phyloP scores from a whole-genome alignment of 768 basidiomycete genomes.

The Lentinula raphanica region DNA sequence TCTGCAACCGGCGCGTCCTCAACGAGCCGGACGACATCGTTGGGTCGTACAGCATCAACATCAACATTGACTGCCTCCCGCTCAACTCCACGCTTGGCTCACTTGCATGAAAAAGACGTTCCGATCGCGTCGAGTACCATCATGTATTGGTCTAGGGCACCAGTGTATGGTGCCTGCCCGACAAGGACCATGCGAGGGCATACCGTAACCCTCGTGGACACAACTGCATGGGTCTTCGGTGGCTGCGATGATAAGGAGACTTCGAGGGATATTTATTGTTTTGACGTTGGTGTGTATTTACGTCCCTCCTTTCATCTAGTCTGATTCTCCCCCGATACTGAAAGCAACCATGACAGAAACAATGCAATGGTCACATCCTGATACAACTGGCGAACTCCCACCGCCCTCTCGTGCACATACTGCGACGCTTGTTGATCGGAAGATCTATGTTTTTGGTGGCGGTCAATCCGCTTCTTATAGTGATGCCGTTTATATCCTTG shows the following conservation, averaged over 20 bases:
- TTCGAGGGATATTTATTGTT: constrained; percentile 74
- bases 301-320: constrained; percentile 8
- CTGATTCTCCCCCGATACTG: constrained; percentile 2
- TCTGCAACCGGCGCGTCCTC: constrained; percentile 22
- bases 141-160: constrained; percentile 85
- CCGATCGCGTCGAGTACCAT: constrained; percentile 61
- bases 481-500: constrained; percentile 76
- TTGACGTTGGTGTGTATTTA: constrained; percentile 63
- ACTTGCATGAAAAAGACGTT: constrained; percentile 44
- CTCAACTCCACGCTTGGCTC: constrained; percentile 53
- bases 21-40: background rate
- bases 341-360: constrained; percentile 55
- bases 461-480: constrained; percentile 82
- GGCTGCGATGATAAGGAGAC: constrained; percentile 81
- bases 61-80: constrained; percentile 32
- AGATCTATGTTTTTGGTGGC: constrained; percentile 82
- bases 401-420: constrained; percentile 86
- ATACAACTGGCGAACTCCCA: constrained; percentile 71
- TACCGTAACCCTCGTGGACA: constrained; percentile 78
- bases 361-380: constrained; percentile 83
- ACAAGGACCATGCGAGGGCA: constrained; percentile 73
- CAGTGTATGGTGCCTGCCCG: constrained; percentile 68
- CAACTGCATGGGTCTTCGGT: constrained; percentile 81
- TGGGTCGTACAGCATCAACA: background rate
- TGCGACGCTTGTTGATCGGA: constrained; percentile 75